Conservation (phyloP, 805 yeast genomes). For the Saccharomycopsis javanensis region DNA sequence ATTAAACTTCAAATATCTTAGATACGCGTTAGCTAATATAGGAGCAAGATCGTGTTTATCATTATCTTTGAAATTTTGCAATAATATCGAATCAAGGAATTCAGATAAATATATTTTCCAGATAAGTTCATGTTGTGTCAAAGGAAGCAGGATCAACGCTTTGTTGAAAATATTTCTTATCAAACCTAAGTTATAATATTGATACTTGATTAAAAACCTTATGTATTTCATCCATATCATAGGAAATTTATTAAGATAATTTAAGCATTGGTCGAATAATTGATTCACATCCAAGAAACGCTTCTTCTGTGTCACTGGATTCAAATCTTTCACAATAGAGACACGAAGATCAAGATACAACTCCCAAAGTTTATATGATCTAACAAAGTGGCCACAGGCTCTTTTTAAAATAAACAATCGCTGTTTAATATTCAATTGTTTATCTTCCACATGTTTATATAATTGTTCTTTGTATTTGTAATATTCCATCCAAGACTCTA, state of each 20-base stretch:
- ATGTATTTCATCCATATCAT: slow-evolving; percentile 45
- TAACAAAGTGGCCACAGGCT: slow-evolving; percentile 35
- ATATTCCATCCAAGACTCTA: slow-evolving; percentile 40
- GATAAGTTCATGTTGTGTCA: slow-evolving; percentile 43
- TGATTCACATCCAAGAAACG: slow-evolving; percentile 31
- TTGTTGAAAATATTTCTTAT: slow-evolving; percentile 39
- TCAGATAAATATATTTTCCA: slow-evolving; percentile 43
- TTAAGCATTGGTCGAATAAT: slow-evolving; percentile 40
- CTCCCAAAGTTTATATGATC: slow-evolving; percentile 49
- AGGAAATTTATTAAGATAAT: slow-evolving; percentile 35
- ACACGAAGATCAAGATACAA: slow-evolving; percentile 36
- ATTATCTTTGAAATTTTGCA: slow-evolving; percentile 24
- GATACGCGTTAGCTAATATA: background rate
- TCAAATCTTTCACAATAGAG: slow-evolving; percentile 23
- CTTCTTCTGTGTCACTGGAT: slow-evolving; percentile 24
- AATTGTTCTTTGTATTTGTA: slow-evolving; percentile 27
- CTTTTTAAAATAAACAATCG: slow-evolving; percentile 42
- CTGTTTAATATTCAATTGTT: slow-evolving; percentile 23
- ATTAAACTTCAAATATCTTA: slow-evolving; percentile 8
- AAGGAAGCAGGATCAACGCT: slow-evolving; percentile 40
- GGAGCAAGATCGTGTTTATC: slow-evolving; percentile 17
- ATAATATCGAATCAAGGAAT: slow-evolving; percentile 30
- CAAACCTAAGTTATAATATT: slow-evolving; percentile 26
- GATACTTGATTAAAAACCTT: slow-evolving; percentile 30
- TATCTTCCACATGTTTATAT: slow-evolving; percentile 15